phyloP scores from a whole-genome alignment of 768 basidiomycete genomes.

The Kockovaella imperatae region DNA sequence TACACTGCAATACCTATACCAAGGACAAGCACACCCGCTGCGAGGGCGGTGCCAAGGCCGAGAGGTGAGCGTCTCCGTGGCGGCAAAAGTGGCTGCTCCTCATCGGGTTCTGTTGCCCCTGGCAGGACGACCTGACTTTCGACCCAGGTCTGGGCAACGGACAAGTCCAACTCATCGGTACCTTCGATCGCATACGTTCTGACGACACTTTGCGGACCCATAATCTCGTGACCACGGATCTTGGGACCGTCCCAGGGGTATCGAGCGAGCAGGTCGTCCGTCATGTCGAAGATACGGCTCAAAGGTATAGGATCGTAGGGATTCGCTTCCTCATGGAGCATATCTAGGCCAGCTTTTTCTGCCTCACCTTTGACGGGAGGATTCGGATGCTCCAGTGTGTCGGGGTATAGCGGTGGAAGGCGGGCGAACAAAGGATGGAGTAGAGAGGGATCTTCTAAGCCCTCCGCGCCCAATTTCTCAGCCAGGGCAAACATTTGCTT shows the following conservation, averaged over 20 bases:
- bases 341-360: constrained; percentile 7
- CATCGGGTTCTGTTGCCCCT: constrained; percentile 14
- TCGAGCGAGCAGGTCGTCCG: constrained; percentile 25
- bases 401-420: constrained; percentile 39
- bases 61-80: no score
- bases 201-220: constrained; percentile 38
- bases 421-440: constrained; percentile 45
- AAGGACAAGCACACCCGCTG: no score
- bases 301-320: constrained; percentile 37
- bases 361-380: background rate
- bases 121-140: constrained; percentile 22
- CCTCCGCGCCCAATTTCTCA: constrained; percentile 31
- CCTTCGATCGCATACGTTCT: constrained; percentile 25
- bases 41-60: no score
- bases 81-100: no score
- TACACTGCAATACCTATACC: no score
- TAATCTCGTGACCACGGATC: constrained; percentile 35
- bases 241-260: constrained; percentile 35
- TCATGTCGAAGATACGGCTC: constrained; percentile 35
- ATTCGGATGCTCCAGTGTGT: constrained; percentile 16
- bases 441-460: constrained; percentile 44
- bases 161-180: constrained; percentile 8
- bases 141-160: constrained; percentile 9
- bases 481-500: constrained; percentile 57
- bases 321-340: no score